Percentiles rank a stretch among this genome's conserved stretches.
Conservation (phyloP, 768 basidiomycete species). For the Kwoniella mangroviensis region DNA sequence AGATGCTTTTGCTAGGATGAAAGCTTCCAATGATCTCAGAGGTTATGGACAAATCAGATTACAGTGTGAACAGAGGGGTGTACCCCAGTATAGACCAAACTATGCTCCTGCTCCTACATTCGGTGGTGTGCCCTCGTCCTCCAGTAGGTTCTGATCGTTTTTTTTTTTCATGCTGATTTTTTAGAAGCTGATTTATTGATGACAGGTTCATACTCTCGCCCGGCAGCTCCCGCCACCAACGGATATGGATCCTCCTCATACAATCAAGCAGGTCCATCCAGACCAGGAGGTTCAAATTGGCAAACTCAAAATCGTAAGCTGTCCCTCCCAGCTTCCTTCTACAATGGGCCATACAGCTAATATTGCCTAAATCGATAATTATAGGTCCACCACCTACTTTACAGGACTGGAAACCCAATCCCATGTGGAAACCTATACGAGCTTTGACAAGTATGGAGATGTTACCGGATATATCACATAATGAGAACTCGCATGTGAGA, state of each 20-base stretch:
- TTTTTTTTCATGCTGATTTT: too few species aligned
- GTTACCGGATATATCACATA: conserved; percentile 44
- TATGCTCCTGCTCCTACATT: conserved; percentile 36
- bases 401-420: conserved; percentile 51
- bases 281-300: conserved; percentile 13
- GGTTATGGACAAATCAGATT: conserved; percentile 26
- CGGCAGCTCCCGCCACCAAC: not conserved
- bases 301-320: conserved; percentile 1
- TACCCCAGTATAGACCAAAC: conserved; percentile 9
- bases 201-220: conserved; percentile 6
- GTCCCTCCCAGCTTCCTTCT: not conserved
- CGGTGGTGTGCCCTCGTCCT: conserved; percentile 31
- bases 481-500: conserved; percentile 39
- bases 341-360: not conserved
- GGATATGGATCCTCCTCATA: not conserved
- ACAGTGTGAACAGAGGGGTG: conserved; percentile 36
- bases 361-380: not conserved
- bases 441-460: conserved; percentile 48
- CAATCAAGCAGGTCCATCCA: conserved; percentile 13
- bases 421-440: conserved; percentile 54
- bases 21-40: conserved; percentile 15
- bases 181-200: conserved; percentile 1
- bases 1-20: conserved; percentile 33
- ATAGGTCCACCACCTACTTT: conserved; percentile 20
- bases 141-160: conserved; percentile 11